Evolutionary conservation across 495 filamentous ascomycete species (phyloP), one percentile per base, ranked within the genome.

Genomic region (Sabuloglossum arenarium): DNA sequence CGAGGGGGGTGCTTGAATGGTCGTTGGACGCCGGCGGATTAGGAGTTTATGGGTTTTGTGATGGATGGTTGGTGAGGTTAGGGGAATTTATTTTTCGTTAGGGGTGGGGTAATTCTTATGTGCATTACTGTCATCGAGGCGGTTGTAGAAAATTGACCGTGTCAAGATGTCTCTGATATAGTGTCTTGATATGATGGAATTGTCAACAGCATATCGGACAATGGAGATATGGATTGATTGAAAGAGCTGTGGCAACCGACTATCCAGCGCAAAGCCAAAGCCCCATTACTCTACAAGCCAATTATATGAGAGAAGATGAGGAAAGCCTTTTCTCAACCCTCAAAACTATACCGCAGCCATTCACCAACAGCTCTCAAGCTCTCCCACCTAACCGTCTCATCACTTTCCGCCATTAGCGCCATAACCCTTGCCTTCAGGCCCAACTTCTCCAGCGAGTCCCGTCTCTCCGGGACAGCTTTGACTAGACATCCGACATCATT

Each of bases 351-450:
- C 66, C 88, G 81, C 64, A 96, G 70, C 88, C 88, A 96, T 60
- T 88, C 88, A 1, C 87, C 89, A 49, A 99, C 82, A 11, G 93
- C 89, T 55, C 84, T 81, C 68, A 99, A 72, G 62, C 86, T 90
- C 73, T 99, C 93, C 86, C 88, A 97, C 62, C 93, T 75, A 14
- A 97, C 86, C 57, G 80, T 76, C 69, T 96, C 88, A 64, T 97
- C 88, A 47, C 76, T 73, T 63, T 94, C 85, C 56, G 75, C 79
- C 93, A 99, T 99, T 62, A 97, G 69, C 69, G 86, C 86, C 93
- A 99, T 97, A 52, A 97, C 82, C 56, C 86, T 75, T 6, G 75
- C 76, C 75, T 99, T 98, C 55, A 97, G 67, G 0, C 93, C 90
- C n/a, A 46, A 63, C 66, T 82, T 87, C 75, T 97, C 91, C 62